Conservation (phyloP, 805 yeast genomes). For the Cyberlindnera suaveolens region DNA sequence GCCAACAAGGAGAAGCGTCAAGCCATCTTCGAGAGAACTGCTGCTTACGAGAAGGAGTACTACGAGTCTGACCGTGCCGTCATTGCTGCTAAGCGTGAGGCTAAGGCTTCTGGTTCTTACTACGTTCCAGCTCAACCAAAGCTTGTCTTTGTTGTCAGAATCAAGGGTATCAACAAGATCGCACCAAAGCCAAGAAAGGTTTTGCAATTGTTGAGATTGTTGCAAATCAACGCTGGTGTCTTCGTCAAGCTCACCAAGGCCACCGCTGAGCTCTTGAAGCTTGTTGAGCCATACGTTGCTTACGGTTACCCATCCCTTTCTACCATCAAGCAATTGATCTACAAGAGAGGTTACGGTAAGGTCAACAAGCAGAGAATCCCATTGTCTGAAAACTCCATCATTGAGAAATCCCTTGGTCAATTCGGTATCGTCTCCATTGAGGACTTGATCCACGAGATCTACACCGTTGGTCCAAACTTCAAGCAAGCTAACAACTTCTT, state of each 20-base stretch:
- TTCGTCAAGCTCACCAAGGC: conserved; percentile 95
- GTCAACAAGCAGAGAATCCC: conserved; percentile 93
- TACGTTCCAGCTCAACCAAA: conserved; percentile 93
- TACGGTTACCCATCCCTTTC: conserved; percentile 96
- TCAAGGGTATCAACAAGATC: conserved; percentile 98
- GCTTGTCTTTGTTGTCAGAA: conserved; percentile 93
- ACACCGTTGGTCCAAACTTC: conserved; percentile 97
- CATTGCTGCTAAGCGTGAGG: conserved; percentile 84
- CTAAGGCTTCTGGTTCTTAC: conserved; percentile 90
- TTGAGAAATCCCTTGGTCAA: conserved; percentile 85
- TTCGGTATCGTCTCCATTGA: conserved; percentile 89
- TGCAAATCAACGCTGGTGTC: conserved; percentile 92
- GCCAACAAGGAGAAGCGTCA: conserved; percentile 53
- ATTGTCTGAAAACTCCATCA: conserved; percentile 79
- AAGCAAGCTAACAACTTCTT: conserved; percentile 97
- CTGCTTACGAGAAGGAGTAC: conserved; percentile 95
- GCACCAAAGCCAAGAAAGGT: conserved; percentile 99
- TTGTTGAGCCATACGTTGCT: conserved; percentile 95
- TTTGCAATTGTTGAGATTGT: conserved; percentile 85
- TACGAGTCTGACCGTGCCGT: conserved; percentile 85
- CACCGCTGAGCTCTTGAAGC: conserved; percentile 83
- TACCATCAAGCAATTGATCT: conserved; percentile 85
- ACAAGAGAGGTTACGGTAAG: conserved; percentile 99
- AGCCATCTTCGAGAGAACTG: conserved; percentile 87
- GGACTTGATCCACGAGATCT: conserved; percentile 93